phyloP scores from a whole-genome alignment of 768 basidiomycete species.

The Cyclocybe cylindracea region DNA sequence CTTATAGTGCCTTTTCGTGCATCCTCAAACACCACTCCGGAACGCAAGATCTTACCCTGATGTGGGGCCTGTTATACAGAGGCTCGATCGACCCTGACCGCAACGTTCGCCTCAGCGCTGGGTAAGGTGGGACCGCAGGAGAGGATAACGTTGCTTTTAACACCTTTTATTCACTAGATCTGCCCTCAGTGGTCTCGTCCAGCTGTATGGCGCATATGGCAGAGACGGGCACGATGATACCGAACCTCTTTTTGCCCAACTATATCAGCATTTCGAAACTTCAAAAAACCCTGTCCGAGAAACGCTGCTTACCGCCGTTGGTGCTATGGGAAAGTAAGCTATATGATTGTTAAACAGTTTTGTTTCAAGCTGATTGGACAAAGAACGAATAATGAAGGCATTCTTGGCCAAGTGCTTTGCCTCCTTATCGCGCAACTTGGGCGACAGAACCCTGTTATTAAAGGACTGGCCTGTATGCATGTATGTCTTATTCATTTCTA shows the following conservation, averaged over 20 bases:
- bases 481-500: conserved; percentile 35
- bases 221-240: conserved; percentile 32
- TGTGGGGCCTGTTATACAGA: conserved; percentile 38
- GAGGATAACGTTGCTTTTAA: neutral
- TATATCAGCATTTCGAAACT: conserved; percentile 50
- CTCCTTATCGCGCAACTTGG: conserved; percentile 70
- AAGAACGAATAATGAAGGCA: conserved; percentile 50
- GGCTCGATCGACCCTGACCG: conserved; percentile 59
- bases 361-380: neutral
- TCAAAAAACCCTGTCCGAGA: conserved; percentile 56
- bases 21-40: conserved; percentile 45
- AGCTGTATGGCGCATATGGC: conserved; percentile 37
- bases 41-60: conserved; percentile 30
- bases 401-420: conserved; percentile 60
- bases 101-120: conserved; percentile 63
- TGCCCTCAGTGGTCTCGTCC: conserved; percentile 48
- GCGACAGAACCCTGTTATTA: conserved; percentile 66
- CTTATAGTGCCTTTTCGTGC: conserved; percentile 39
- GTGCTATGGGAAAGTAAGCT: conserved; percentile 52
- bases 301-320: conserved; percentile 62
- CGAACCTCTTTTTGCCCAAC: conserved; percentile 41
- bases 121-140: conserved; percentile 44
- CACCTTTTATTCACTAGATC: conserved; percentile 32
- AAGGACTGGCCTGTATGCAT: conserved; percentile 68
- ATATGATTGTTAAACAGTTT: neutral